Conservation (phyloP, 2,329 filamentous ascomycete genomes). For the Claviceps sp. region DNA sequence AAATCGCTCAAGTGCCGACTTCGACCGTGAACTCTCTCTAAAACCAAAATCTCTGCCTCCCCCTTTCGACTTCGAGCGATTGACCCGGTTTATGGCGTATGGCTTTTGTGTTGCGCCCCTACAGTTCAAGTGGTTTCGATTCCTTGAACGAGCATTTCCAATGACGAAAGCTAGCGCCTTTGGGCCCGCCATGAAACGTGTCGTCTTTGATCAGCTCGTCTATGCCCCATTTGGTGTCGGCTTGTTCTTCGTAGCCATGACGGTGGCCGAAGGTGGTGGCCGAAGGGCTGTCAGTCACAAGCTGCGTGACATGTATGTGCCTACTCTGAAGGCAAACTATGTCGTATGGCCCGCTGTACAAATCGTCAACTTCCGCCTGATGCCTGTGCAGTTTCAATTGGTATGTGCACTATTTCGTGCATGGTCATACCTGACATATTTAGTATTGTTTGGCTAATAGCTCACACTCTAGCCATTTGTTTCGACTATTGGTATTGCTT, state of each 20-base stretch:
- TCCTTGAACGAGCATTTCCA: constrained; percentile 70
- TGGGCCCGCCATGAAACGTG: constrained; percentile 71
- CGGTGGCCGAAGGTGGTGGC: constrained; percentile 82
- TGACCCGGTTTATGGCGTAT: constrained; percentile 93
- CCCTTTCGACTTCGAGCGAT: constrained; percentile 87
- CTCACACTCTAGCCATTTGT: constrained; percentile 65
- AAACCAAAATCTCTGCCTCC: constrained; percentile 51
- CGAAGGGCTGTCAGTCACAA: constrained; percentile 67
- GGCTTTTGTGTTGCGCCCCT: constrained; percentile 91
- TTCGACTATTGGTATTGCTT: constrained; percentile 87
- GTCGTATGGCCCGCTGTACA: constrained; percentile 92
- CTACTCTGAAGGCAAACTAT: constrained; percentile 90
- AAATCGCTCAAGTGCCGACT: constrained; percentile 63
- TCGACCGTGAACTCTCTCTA: constrained; percentile 51
- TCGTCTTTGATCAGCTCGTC: constrained; percentile 82
- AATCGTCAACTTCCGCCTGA: constrained; percentile 88
- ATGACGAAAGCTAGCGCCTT: constrained; percentile 65
- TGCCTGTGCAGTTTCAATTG: constrained; percentile 93
- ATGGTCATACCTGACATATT: constrained; percentile 10
- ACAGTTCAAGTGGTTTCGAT: constrained; percentile 92
- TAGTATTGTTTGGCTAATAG: background rate
- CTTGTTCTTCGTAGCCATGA: constrained; percentile 93
- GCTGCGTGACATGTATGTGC: constrained; percentile 85
- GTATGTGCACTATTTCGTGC: constrained; percentile 38
- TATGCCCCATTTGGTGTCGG: constrained; percentile 84